phyloP scores from a whole-genome alignment of 2,329 filamentous ascomycete genomes.

The Teratosphaeriaceae sp. region DNA sequence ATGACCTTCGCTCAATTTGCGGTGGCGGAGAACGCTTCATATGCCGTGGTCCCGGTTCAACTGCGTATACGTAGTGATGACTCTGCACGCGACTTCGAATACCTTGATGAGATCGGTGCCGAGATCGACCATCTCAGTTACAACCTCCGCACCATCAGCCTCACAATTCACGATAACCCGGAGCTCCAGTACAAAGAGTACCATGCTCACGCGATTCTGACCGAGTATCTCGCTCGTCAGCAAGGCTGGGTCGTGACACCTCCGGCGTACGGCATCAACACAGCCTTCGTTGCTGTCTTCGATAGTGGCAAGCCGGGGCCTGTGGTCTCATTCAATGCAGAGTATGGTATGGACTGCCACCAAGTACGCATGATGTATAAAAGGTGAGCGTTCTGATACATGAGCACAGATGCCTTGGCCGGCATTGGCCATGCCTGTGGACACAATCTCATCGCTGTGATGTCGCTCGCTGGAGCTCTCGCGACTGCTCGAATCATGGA shows the following conservation, averaged over 20 bases:
- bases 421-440: constrained; percentile 41
- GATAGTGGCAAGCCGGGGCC: constrained; percentile 43
- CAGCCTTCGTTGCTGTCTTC: constrained; percentile 48
- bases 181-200: constrained; percentile 44
- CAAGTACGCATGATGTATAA: constrained; percentile 14
- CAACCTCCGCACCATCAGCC: constrained; percentile 41
- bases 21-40: neutral
- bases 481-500: constrained; percentile 29
- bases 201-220: constrained; percentile 46
- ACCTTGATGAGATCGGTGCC: neutral
- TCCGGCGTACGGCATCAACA: constrained; percentile 46
- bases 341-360: constrained; percentile 15
- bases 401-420: constrained; percentile 31
- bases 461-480: constrained; percentile 33
- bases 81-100: neutral
- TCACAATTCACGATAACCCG: constrained; percentile 47
- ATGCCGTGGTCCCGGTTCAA: neutral
- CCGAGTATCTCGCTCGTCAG: constrained; percentile 39
- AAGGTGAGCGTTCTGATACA: constrained; percentile 8
- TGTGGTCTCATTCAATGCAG: constrained; percentile 22
- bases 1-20: neutral
- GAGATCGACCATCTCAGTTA: constrained; percentile 33
- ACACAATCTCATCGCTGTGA: constrained; percentile 40
- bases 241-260: constrained; percentile 44
- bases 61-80: neutral